Base-by-base conservation (phyloP, 306 rosid species). In the Fagus crenata region DNA sequence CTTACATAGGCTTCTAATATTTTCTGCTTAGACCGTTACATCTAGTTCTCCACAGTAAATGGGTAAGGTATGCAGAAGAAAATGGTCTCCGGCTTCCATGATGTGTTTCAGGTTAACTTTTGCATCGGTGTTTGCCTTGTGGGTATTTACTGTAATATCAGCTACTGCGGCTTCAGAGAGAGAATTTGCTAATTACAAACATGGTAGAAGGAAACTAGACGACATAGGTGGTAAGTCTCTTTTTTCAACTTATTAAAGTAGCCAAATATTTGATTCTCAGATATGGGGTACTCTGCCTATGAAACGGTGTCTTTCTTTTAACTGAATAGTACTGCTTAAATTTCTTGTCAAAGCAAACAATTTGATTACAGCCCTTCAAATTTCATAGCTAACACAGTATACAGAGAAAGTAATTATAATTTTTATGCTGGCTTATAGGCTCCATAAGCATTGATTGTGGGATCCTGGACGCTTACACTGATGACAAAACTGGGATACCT, bases 361-460 rank as follows among this genome's bases (percentile, higher is more conserved):
- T 0, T 43, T 43, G 3, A 43, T 43, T 13, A 9, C 9, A 43
- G 51, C 51, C 0, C 14, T 8, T 43, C 7, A 43, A 43, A 9
- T 53, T 17, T 53, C 1, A 13, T 53, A 53, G 64, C 35, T 7
- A 11, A 31, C 31, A 58, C 36, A 31, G 2, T 31, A 28, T 3
- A 4, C 17, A 53, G 2, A 53, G 2, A 8, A 43, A 2, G 51
- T 15, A 12, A 53, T 4, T 53, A 2, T 53, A 14, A 14, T 12
- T 3, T 0, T 53, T 53, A 12, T 53, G 22, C 58, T 53, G 58
- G 58, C 58, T 53, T 53, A 28, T 58, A 58, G 64, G 64, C 12
- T 0, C 0, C 5, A 58, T 58, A 18, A 58, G 31, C 64, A 58
- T 28, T 8, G 83, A 86, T 37, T 86, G 89, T 17, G 89, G 89